Conservation (phyloP, 495 filamentous ascomycete species). For the Xylaria curta region DNA sequence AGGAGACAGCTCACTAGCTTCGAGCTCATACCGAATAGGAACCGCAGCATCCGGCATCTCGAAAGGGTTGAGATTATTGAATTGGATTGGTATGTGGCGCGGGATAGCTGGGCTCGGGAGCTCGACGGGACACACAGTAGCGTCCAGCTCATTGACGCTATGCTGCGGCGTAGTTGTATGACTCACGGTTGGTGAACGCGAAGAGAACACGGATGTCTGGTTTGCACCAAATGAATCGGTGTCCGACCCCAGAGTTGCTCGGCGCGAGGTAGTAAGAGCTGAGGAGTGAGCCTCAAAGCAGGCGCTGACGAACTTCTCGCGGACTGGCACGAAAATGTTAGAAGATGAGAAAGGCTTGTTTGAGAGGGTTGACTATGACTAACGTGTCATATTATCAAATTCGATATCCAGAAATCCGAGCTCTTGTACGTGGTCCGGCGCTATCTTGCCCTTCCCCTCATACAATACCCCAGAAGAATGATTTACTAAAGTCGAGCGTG, state of each 20-base stretch:
- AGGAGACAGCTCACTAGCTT: neutral
- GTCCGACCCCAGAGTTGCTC: slow-evolving; percentile 21
- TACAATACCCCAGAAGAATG: slow-evolving; percentile 11
- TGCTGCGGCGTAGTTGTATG: slow-evolving; percentile 2
- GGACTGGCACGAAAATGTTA: slow-evolving; percentile 24
- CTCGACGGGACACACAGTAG: slow-evolving; percentile 3
- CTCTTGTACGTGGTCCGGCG: slow-evolving; percentile 28
- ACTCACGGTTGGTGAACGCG: neutral
- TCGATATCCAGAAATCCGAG: slow-evolving; percentile 34
- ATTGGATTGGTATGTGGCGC: neutral
- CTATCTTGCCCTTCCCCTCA: slow-evolving; percentile 18
- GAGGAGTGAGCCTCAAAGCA: slow-evolving; percentile 33
- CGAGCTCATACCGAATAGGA: neutral
- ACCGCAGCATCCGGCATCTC: neutral
- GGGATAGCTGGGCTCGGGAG: slow-evolving; percentile 21
- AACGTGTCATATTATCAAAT: slow-evolving; percentile 27
- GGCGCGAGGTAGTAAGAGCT: slow-evolving; percentile 2
- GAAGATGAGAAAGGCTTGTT: neutral
- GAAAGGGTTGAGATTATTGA: neutral
- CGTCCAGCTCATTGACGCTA: neutral
- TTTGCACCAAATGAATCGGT: slow-evolving; percentile 2
- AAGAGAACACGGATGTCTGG: slow-evolving; percentile 2
- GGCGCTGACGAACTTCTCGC: slow-evolving; percentile 33
- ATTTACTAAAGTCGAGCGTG: slow-evolving; percentile 14
- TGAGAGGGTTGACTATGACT: neutral